phyloP scores from a whole-genome alignment of 768 basidiomycete species.

The Gymnopilus junonius region DNA sequence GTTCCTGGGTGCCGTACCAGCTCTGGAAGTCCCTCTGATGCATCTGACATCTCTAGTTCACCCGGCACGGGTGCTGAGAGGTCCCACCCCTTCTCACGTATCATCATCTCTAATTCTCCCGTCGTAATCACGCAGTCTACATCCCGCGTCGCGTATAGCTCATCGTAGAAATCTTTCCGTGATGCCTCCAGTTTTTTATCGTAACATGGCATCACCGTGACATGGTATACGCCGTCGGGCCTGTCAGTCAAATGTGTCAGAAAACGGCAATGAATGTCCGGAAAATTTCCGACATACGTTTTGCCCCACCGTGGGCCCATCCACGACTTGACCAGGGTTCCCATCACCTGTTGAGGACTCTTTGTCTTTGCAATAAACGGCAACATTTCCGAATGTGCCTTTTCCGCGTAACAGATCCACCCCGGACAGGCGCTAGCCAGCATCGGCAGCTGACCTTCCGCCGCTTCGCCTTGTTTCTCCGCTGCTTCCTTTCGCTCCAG shows the following conservation, averaged over 20 bases:
- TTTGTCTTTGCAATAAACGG: slow-evolving; percentile 88
- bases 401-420: slow-evolving; percentile 99
- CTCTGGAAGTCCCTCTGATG: slow-evolving; percentile 56
- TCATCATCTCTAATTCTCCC: slow-evolving; percentile 86
- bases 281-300: slow-evolving; percentile 57
- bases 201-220: slow-evolving; percentile 98
- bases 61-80: slow-evolving; percentile 58
- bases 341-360: slow-evolving; percentile 95
- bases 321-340: slow-evolving; percentile 91
- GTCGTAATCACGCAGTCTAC: slow-evolving; percentile 98
- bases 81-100: slow-evolving; percentile 84
- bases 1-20: slow-evolving; percentile 80
- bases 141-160: slow-evolving; percentile 81
- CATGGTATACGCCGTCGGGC: slow-evolving; percentile 91
- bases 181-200: slow-evolving; percentile 99
- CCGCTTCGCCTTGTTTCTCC: slow-evolving; percentile 13
- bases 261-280: slow-evolving; percentile 1
- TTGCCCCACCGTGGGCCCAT: slow-evolving; percentile 69
- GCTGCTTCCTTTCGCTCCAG: slow-evolving; percentile 61
- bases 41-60: slow-evolving; percentile 42
- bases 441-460: slow-evolving; percentile 70
- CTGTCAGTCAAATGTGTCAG: slow-evolving; percentile 41
- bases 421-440: slow-evolving; percentile 96
- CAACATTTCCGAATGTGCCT: slow-evolving; percentile 92
- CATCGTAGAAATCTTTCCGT: slow-evolving; percentile 88